Percentiles rank a stretch among this genome's conserved stretches.
These are phyloP conservation scores for Coniochaeta sp. DNA, from an alignment of 2,329 filamentous ascomycete genomes.

Conservation along the genomic window DNA sequence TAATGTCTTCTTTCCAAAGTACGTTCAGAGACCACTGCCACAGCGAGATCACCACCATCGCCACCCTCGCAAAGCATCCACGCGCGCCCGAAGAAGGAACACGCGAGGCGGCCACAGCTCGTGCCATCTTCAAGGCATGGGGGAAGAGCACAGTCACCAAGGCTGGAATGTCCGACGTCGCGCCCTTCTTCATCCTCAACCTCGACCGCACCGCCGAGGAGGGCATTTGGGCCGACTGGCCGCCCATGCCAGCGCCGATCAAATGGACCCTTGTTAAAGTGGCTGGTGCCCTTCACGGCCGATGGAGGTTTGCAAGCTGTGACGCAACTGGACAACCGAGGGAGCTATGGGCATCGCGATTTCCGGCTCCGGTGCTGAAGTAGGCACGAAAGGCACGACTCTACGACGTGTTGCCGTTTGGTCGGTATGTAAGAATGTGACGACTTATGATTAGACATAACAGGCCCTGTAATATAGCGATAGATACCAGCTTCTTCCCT, in stretches of 20 bases:
- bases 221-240: conserved; percentile 54
- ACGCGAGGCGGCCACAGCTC: conserved; percentile 34
- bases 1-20: conserved; percentile 42
- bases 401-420: too few relatives aligned
- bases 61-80: conserved; percentile 38
- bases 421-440: too few relatives aligned
- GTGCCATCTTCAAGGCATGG: conserved; percentile 49
- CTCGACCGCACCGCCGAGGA: conserved; percentile 52
- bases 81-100: conserved; percentile 40
- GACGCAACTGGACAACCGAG: conserved; percentile 43
- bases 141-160: conserved; percentile 57
- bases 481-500: too few relatives aligned
- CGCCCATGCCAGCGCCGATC: conserved; percentile 53
- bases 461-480: too few relatives aligned
- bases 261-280: conserved; percentile 53
- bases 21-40: conserved; percentile 49
- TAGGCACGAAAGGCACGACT: too few relatives aligned
- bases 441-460: too few relatives aligned
- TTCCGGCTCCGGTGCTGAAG: background rate
- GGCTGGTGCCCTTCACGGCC: conserved; percentile 44
- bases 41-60: conserved; percentile 45
- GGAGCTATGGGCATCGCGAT: conserved; percentile 41
- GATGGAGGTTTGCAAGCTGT: conserved; percentile 62
- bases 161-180: conserved; percentile 49
- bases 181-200: conserved; percentile 59